phyloP scores from a whole-genome alignment of 805 yeast species.

The Groenewaldozyma salmanticensis region DNA sequence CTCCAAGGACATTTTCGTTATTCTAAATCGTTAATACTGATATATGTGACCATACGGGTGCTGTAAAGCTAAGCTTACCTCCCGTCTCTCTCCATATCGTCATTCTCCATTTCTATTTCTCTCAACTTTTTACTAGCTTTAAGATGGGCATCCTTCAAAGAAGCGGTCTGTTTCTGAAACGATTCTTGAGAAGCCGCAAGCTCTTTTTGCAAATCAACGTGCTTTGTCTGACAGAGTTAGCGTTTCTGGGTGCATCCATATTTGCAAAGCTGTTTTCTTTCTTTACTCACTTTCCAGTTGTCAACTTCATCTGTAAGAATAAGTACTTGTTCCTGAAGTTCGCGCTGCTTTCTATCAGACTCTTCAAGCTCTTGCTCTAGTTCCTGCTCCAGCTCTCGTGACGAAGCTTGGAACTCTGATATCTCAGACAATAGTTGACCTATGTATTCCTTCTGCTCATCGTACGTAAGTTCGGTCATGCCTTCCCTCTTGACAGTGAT shows the following conservation, averaged over 20 bases:
- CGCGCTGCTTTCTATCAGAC: slow-evolving; percentile 22
- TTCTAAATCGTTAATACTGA: no score
- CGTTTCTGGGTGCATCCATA: not conserved
- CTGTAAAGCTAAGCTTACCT: slow-evolving; percentile 18
- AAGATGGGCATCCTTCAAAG: slow-evolving; percentile 25
- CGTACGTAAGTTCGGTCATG: slow-evolving; percentile 2
- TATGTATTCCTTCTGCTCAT: slow-evolving; percentile 25
- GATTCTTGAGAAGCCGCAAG: slow-evolving; percentile 17
- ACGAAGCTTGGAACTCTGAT: slow-evolving; percentile 34
- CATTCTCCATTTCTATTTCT: slow-evolving; percentile 36
- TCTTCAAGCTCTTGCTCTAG: slow-evolving; percentile 35
- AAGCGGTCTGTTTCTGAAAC: slow-evolving; percentile 20
- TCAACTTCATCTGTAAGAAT: slow-evolving; percentile 20
- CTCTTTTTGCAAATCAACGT: slow-evolving; percentile 24
- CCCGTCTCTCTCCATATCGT: slow-evolving; percentile 35
- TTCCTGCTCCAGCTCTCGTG: slow-evolving; percentile 37
- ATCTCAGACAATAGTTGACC: slow-evolving; percentile 34
- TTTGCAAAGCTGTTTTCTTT: not conserved
- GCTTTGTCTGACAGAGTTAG: slow-evolving; percentile 9
- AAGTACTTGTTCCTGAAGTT: slow-evolving; percentile 18
- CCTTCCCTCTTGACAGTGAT: no score
- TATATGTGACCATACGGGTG: not conserved
- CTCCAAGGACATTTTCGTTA: slow-evolving; percentile 25
- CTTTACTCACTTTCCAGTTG: slow-evolving; percentile 17
- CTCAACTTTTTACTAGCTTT: slow-evolving; percentile 27